Conservation (phyloP, 2,329 filamentous ascomycete genomes). For the Neopestalotiopsis rosae region DNA sequence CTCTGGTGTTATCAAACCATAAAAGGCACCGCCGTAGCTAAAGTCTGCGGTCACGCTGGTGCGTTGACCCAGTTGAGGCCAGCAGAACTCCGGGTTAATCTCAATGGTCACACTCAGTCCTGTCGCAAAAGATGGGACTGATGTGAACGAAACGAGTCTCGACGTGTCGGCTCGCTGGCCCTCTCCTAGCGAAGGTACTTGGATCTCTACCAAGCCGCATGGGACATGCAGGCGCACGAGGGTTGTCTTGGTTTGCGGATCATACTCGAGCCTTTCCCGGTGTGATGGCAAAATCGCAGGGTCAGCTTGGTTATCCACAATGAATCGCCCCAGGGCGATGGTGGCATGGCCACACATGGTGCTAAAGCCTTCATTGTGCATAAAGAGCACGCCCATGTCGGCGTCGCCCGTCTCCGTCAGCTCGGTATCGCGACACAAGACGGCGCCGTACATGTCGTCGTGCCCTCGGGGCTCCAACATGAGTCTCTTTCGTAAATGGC, state of each 20-base stretch:
- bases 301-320: background rate
- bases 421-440: slow-evolving; percentile 1
- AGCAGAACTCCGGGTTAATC: background rate
- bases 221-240: background rate
- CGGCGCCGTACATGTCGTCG: slow-evolving; percentile 7
- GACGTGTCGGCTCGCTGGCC: background rate
- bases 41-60: background rate
- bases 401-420: background rate
- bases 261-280: background rate
- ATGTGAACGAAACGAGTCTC: slow-evolving; percentile 1
- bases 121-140: background rate
- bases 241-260: background rate
- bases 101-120: background rate
- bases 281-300: background rate
- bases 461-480: slow-evolving; percentile 10
- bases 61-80: background rate
- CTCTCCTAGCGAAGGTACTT: background rate
- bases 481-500: background rate
- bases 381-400: slow-evolving; percentile 1
- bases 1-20: background rate
- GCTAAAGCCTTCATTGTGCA: slow-evolving; percentile 11
- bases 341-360: slow-evolving; percentile 8
- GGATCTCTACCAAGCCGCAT: background rate
- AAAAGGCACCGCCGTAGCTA: background rate
- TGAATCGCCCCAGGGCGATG: background rate